Base-by-base conservation (phyloP, 1,139 yeast genomes). In the Saccharomyces hybrid region DNA sequence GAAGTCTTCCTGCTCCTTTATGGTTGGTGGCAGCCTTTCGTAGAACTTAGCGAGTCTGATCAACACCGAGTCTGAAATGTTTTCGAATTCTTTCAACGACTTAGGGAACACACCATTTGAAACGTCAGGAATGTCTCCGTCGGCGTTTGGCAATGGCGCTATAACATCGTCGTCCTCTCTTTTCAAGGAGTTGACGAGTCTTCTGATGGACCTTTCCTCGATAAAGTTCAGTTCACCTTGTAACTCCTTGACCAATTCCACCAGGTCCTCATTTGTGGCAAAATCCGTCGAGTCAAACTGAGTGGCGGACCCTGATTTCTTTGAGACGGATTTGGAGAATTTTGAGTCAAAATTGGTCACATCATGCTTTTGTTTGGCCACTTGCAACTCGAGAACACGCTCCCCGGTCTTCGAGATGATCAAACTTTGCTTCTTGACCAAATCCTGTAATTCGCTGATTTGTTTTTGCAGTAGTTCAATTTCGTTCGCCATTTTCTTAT, bases 241-340 rank as follows among this genome's bases (percentile, higher is more conserved):
- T 56, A 91, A 73, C 69, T 91, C 98, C 6, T 90, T 90, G 11
- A 90, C 97, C 50, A 88, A 72, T 64, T 86, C 89, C 1, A 87
- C 88, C 20, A 91, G 74, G 65, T 91, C 98, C 56, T 87, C 95
- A 61, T 87, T 85, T 13, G 90, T 83, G 42, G 84, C 86, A 58
- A 78, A 84, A 58, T 86, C 91, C 2, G 79, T 71, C 11, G 83
- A 63, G 59, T 83, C 88, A 23, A 78, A 60, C n/a, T 56, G 59
- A 13, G 67, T 52, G 23, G 51, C 50, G 3, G 56, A 44, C 23
- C 46, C 46, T 5, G 50, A 51, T 14, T 48, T 50, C 44, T 38
- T 38, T 5, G 44, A 38, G 25, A 38, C 13, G 44, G 44, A 38
- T 4, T 27, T 23, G 11, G 51, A 28, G 28, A 50, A 54, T 46